These are phyloP conservation scores for Saccharomyces hybrid DNA, from an alignment of 1,139 yeast genomes.

Conservation along the genomic window DNA sequence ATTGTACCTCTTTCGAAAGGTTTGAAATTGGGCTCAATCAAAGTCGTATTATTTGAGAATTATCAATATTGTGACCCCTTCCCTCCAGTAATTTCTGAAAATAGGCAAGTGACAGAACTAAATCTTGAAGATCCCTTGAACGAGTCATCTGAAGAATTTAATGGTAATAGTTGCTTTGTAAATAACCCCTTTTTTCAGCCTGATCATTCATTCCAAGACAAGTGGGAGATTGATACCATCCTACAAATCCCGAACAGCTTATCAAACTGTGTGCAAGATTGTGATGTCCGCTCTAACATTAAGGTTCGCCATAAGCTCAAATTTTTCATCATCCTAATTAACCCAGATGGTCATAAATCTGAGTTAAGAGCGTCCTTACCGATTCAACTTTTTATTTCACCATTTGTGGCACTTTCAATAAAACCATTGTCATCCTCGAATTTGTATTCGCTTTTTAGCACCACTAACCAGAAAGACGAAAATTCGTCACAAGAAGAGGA, in stretches of 20 bases:
- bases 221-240: conserved; percentile 64
- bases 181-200: conserved; percentile 4
- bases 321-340: conserved; percentile 46
- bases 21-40: conserved; percentile 62
- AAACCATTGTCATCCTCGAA: conserved; percentile 9
- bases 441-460: conserved; percentile 11
- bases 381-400: conserved; percentile 53
- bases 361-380: conserved; percentile 66
- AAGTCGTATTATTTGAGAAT: conserved; percentile 58
- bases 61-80: conserved; percentile 52
- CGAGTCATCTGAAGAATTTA: neutral
- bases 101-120: conserved; percentile 44
- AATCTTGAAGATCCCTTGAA: conserved; percentile 37
- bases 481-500: conserved; percentile 10
- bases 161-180: neutral
- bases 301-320: conserved; percentile 57
- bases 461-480: conserved; percentile 15
- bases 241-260: conserved; percentile 64
- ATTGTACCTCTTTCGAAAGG: conserved; percentile 81
- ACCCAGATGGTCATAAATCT: conserved; percentile 54
- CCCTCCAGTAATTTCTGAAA: conserved; percentile 43
- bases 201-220: conserved; percentile 39
- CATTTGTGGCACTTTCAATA: conserved; percentile 45
- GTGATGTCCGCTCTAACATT: conserved; percentile 49
- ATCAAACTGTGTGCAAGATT: conserved; percentile 76